phyloP scores from a whole-genome alignment of 495 filamentous ascomycete species.

The Penicillium waksmanii region DNA sequence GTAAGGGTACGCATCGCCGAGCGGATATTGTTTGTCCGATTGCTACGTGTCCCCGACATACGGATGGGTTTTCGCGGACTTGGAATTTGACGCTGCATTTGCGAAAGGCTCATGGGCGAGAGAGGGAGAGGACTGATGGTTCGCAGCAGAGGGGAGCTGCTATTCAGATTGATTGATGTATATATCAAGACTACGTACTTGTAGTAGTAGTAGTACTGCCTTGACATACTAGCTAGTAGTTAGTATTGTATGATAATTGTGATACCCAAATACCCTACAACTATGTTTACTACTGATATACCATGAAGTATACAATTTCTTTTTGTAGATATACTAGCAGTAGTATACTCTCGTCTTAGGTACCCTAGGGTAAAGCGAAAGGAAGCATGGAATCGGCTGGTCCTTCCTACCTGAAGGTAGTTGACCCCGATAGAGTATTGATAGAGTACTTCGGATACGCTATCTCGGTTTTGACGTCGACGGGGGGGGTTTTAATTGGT shows the following conservation, averaged over 20 bases:
- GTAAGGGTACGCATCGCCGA: conserved; percentile 37
- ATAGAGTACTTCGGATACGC: conserved; percentile 11
- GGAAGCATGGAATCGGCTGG: conserved; percentile 9
- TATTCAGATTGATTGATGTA: background rate
- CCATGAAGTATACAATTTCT: too few relatives aligned
- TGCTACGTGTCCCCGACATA: conserved; percentile 32
- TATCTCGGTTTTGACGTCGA: conserved; percentile 5
- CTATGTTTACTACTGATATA: too few relatives aligned
- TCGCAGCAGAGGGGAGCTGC: background rate
- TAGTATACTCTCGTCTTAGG: too few relatives aligned
- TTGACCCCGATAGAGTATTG: background rate
- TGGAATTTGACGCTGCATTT: conserved; percentile 50
- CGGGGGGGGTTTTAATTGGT: background rate
- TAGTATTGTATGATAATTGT: background rate
- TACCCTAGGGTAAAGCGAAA: too few relatives aligned
- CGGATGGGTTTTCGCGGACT: conserved; percentile 38
- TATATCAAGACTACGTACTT: background rate
- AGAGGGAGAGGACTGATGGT: background rate
- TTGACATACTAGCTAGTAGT: too few relatives aligned
- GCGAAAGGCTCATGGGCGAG: conserved; percentile 30
- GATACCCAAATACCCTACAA: too few relatives aligned
- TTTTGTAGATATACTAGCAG: background rate
- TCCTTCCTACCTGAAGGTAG: conserved; percentile 15
- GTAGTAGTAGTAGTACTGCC: background rate
- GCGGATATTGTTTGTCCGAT: conserved; percentile 40